Evolutionary conservation across 768 basidiomycete genomes (phyloP).

Genomic region (Galerina marginata): DNA sequence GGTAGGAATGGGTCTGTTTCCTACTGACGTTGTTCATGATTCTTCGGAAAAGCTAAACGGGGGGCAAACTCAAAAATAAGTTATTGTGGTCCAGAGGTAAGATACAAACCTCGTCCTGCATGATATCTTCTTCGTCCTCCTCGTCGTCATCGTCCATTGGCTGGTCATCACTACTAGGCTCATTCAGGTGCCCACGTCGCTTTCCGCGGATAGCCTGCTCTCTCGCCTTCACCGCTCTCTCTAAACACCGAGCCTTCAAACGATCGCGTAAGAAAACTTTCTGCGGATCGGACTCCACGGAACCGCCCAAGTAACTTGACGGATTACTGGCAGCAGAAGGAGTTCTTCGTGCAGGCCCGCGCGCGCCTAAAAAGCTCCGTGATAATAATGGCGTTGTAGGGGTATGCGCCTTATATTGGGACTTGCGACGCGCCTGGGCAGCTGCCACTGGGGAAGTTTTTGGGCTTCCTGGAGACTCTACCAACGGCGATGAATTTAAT

Average conservation of each 20-base stretch:
- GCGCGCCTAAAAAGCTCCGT: constrained; percentile 6
- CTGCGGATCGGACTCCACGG: constrained; percentile 42
- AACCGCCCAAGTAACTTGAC: neutral
- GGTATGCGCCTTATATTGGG: constrained; percentile 56
- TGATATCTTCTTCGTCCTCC: constrained; percentile 61
- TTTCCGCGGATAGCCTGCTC: constrained; percentile 50
- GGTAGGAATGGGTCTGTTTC: constrained; percentile 57
- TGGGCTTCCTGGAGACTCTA: constrained; percentile 40
- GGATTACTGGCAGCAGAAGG: constrained; percentile 4
- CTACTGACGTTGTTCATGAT: constrained; percentile 62
- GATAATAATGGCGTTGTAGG: constrained; percentile 28
- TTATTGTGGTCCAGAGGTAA: neutral
- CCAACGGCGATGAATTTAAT: constrained; percentile 57
- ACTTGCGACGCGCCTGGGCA: constrained; percentile 53
- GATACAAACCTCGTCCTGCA: constrained; percentile 64
- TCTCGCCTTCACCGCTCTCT: constrained; percentile 63
- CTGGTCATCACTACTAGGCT: constrained; percentile 56
- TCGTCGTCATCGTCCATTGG: constrained; percentile 59
- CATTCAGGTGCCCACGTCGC: constrained; percentile 35
- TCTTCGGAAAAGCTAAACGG: constrained; percentile 63
- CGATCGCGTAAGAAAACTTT: constrained; percentile 62
- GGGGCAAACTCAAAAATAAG: constrained; percentile 2
- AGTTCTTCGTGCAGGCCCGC: constrained; percentile 3
- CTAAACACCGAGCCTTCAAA: constrained; percentile 65
- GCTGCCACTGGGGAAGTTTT: constrained; percentile 51